phyloP scores from a whole-genome alignment of 306 rosid species.

The Cucumis melo region DNA sequence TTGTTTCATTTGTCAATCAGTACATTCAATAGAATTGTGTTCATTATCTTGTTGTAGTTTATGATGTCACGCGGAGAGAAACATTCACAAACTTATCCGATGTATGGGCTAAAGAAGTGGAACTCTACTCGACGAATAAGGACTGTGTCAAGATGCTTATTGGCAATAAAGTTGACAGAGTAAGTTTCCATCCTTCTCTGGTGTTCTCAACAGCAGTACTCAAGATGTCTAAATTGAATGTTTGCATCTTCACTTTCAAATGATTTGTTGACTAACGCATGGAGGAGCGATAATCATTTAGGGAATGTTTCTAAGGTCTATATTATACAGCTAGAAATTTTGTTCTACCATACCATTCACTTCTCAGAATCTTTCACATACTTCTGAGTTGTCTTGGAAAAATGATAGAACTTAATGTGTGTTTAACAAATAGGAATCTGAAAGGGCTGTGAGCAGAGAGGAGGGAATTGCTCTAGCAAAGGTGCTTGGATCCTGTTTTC shows the following conservation, averaged over 20 bases:
- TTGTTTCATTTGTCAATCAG: not conserved
- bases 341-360: not conserved
- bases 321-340: not conserved
- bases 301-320: not conserved
- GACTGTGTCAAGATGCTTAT: slow-evolving; percentile 83
- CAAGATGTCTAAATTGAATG: not conserved
- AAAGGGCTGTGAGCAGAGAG: slow-evolving; percentile 76
- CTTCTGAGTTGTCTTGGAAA: not conserved
- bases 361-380: not conserved
- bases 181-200: slow-evolving; percentile 23
- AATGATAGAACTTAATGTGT: not conserved
- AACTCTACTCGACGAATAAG: slow-evolving; percentile 69
- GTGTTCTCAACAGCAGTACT: not conserved
- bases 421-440: slow-evolving; percentile 46
- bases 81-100: slow-evolving; percentile 72
- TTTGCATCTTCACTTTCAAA: not conserved
- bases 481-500: slow-evolving; percentile 69
- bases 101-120: slow-evolving; percentile 90
- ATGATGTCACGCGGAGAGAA: slow-evolving; percentile 86
- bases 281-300: not conserved
- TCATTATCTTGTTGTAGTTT: slow-evolving; percentile 31
- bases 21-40: not conserved
- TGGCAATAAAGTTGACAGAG: slow-evolving; percentile 91
- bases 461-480: slow-evolving; percentile 81
- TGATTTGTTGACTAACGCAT: not conserved